Evolutionary conservation across 805 yeast species (phyloP), one percentile per base, ranked within the genome.

Genomic region (Yarrowia alimentaria): DNA sequence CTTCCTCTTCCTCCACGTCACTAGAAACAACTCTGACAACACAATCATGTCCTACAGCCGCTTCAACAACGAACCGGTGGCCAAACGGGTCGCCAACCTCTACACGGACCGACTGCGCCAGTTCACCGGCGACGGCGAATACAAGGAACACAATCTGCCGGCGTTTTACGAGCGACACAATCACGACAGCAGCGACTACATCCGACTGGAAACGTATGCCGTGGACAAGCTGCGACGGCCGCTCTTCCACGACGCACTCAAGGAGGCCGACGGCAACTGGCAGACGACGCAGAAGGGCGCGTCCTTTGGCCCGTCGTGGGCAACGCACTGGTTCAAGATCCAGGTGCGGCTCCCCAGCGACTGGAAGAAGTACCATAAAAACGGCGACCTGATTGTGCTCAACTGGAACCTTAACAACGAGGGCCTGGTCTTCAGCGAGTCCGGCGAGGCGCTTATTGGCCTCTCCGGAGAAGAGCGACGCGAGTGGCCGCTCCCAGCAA

Each of bases 291-390:
- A 58, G 30, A 80, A 80, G 57, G 94, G 93, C 17, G 82, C 85
- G 58, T 68, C 73, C 7, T 88, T 85, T 64, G 97, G 98, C 0
- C 99, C 99, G 3, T 84, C 94, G 11, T 91, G 99, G 99, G 83
- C 91, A 53, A 85, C 98, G 1, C 94, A 88, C 57, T 91, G 99
- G 99, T 88, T 93, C 67, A 77, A 79, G 58, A 68, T 91, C 16
- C 67, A 73, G 11, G 67, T 86, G 53, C 69, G 71, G n/a, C 70
- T 91, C 5, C 95, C 96, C 0, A 57, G 70, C 12, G 56, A 56
- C 12, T 43, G 50, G 40, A 47, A 34, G 19, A 20, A 19, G 19
- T 30, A 30, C 24, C 69, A 76, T 73, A 57, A 68, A 8, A 63
- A 71, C 17, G 71, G 73, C 12, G 79, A 77, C 29, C 74, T 72